phyloP scores from a whole-genome alignment of 148 eudicot species.

The Persicaria maculosa region DNA sequence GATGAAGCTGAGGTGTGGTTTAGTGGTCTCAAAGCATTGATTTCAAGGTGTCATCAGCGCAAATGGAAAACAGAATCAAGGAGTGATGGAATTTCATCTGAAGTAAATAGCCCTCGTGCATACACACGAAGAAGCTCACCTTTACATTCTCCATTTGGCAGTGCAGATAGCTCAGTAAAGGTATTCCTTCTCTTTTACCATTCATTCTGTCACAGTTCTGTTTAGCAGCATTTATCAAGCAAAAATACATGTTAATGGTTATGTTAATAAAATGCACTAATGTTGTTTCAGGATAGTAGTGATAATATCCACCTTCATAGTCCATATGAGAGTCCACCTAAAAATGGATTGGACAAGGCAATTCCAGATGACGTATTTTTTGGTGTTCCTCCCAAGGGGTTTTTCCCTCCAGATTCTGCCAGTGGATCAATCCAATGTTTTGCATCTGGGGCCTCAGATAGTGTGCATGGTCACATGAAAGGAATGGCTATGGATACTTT shows the following conservation, averaged over 20 bases:
- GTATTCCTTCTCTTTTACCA: slow-evolving; percentile 21
- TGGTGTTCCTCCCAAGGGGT: slow-evolving; percentile 67
- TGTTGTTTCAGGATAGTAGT: slow-evolving; percentile 58
- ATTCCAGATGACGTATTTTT: slow-evolving; percentile 65
- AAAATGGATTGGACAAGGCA: slow-evolving; percentile 68
- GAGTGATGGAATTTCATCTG: slow-evolving; percentile 89
- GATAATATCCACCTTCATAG: slow-evolving; percentile 74
- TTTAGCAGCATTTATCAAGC: background rate
- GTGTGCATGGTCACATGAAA: slow-evolving; percentile 69
- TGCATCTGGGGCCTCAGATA: slow-evolving; percentile 85
- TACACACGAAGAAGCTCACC: slow-evolving; percentile 89
- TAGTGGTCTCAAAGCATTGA: slow-evolving; percentile 89
- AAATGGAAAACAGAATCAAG: slow-evolving; percentile 95
- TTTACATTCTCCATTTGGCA: slow-evolving; percentile 76
- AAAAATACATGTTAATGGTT: slow-evolving; percentile 7
- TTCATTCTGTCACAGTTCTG: background rate
- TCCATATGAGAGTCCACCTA: slow-evolving; percentile 86
- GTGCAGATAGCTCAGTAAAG: slow-evolving; percentile 73
- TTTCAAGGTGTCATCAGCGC: slow-evolving; percentile 74
- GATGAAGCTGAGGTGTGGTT: slow-evolving; percentile 99
- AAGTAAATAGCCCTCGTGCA: slow-evolving; percentile 90
- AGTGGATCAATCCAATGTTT: slow-evolving; percentile 70
- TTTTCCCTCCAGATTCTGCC: slow-evolving; percentile 63
- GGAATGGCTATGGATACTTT: slow-evolving; percentile 70
- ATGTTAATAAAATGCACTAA: slow-evolving; percentile 10